Base-by-base conservation (phyloP, 345 rosid species). In the Mangifera indica region DNA sequence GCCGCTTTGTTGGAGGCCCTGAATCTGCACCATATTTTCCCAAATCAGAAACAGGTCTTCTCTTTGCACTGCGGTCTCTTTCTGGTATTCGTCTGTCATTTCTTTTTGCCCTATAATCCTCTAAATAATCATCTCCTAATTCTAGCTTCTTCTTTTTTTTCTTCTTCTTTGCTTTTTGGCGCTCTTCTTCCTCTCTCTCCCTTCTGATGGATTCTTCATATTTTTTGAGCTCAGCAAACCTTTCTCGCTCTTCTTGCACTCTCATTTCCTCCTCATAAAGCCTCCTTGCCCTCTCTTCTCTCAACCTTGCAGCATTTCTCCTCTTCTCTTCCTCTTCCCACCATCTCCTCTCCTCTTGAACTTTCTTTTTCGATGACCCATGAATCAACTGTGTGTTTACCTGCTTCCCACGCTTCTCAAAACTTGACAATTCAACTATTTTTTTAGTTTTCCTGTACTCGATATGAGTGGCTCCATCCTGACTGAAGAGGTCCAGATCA, bases 181-280 rank as follows among this genome's bases (percentile, higher is more conserved):
- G 87, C 56, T 84, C 90, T 82, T 95, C 97, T 82, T 92, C 99
- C 73, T 89, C 96, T 72, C 92, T 84, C 70, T 89, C 99, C 76
- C 82, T 84, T 76, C 96, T 85, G 62, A 90, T 56, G 46, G 86
- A 82, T 80, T 83, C 97, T 80, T 90, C 87, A 22, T 88, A 90
- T 80, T 88, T 82, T 77, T 85, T 87, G 74, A 92, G 78, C 80
- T 87, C 89, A 60, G 84, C 87, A 68, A 88, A 70, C 79, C 81
- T 85, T 67, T 85, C 93, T 65, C 73, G 86, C 87, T 88, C 93
- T 77, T 84, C 90, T 29, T 83, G 70, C 66, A 80, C 76, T 77
- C 91, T 78, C 72, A 59, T 61, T 65, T 79, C 83, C 70, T 84
- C 91, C 73, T 66, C 81, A 66, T 57, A 66, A 52, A 73, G 51